Conservation (phyloP, 495 filamentous ascomycete species). For the Aspergillus ostianus region DNA sequence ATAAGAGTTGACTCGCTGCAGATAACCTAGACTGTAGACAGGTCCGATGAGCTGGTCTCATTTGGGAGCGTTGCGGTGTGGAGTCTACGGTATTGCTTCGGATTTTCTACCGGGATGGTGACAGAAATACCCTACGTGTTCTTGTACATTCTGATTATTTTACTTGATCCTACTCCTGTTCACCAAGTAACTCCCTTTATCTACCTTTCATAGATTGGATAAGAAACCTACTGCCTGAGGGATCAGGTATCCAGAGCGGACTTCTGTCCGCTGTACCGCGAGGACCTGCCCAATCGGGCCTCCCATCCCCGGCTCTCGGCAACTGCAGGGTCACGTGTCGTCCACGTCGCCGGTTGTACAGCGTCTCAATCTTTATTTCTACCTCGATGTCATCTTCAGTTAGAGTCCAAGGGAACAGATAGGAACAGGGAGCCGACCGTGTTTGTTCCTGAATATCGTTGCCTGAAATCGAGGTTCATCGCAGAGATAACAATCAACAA, state of each 20-base stretch:
- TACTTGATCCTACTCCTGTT: background rate
- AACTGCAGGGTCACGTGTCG: slow-evolving; percentile 11
- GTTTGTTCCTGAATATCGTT: background rate
- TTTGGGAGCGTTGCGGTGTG: background rate
- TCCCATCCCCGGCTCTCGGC: slow-evolving; percentile 3
- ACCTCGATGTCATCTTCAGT: background rate
- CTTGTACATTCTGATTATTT: background rate
- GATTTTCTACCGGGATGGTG: background rate
- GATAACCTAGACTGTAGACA: no score
- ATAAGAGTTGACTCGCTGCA: no score
- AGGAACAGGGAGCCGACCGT: no score
- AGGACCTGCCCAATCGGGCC: slow-evolving; percentile 23
- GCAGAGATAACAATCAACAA: background rate
- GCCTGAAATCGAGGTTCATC: background rate
- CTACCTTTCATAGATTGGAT: no score
- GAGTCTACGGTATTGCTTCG: no score
- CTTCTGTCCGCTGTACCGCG: slow-evolving; percentile 11
- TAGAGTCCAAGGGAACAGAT: no score
- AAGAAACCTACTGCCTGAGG: no score
- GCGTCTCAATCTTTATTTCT: background rate
- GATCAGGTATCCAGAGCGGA: background rate
- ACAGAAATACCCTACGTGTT: slow-evolving; percentile 15
- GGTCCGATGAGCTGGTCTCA: slow-evolving; percentile 12
- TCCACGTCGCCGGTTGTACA: background rate
- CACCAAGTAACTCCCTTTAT: no score